phyloP scores from a whole-genome alignment of 1,284 basidiomycete species.

The Schizophyllum commune region DNA sequence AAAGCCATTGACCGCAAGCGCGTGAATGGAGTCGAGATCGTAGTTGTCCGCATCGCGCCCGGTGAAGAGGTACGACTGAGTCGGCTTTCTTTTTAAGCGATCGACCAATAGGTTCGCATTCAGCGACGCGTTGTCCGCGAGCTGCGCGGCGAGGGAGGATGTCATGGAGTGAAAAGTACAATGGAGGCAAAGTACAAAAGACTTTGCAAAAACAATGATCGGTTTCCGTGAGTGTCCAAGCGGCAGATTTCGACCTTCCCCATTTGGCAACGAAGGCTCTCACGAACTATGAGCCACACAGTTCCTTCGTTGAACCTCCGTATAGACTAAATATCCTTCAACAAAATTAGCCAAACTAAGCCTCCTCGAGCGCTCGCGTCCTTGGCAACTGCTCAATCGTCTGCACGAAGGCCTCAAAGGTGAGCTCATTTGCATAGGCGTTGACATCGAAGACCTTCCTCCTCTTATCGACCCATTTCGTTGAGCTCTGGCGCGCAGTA shows the following conservation, averaged over 20 bases:
- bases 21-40: conserved; percentile 83
- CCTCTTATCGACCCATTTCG: neutral
- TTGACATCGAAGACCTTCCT: neutral
- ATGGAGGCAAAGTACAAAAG: neutral
- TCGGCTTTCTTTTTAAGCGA: conserved; percentile 50
- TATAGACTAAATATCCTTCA: too few relatives aligned
- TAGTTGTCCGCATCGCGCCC: conserved; percentile 73
- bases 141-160: conserved; percentile 78
- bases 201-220: neutral
- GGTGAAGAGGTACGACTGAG: conserved; percentile 82
- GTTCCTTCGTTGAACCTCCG: too few relatives aligned
- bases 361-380: neutral
- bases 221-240: neutral
- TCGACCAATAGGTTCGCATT: conserved; percentile 74
- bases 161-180: conserved; percentile 35
- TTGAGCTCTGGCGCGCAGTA: neutral
- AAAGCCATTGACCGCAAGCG: conserved; percentile 79
- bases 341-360: too few relatives aligned
- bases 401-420: neutral
- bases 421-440: neutral
- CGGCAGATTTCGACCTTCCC: neutral
- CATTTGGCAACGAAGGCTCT: neutral
- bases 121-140: conserved; percentile 75
- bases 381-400: neutral
- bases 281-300: too few relatives aligned